These are phyloP conservation scores for Neocucurbitaria cava DNA, from an alignment of 2,329 filamentous ascomycete species.

Conservation along the genomic window DNA sequence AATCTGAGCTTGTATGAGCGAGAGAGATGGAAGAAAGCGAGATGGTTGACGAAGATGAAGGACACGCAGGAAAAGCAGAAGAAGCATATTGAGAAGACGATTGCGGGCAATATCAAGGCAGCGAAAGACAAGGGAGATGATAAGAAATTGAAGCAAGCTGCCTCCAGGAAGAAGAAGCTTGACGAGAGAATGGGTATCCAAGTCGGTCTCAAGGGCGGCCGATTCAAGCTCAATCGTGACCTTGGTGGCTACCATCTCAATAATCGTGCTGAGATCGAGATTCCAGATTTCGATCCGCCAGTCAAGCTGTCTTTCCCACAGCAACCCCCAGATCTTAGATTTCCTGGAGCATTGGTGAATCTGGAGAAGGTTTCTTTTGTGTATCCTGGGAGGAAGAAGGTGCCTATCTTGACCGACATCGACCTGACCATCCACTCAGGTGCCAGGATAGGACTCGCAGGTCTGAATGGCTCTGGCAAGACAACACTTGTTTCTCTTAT, in stretches of 20 bases:
- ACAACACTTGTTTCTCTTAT: constrained; percentile 78
- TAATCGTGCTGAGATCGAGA: constrained; percentile 71
- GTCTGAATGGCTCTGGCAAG: constrained; percentile 83
- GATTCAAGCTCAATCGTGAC: constrained; percentile 84
- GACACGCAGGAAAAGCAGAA: constrained; percentile 82
- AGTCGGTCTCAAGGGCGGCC: constrained; percentile 71
- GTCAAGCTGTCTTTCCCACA: constrained; percentile 67
- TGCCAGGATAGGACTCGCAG: constrained; percentile 76
- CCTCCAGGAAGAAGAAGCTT: constrained; percentile 82
- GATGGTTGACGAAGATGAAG: constrained; percentile 76
- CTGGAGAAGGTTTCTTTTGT: constrained; percentile 73
- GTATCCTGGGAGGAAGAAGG: constrained; percentile 59
- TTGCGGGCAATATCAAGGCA: constrained; percentile 74
- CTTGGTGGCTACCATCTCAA: constrained; percentile 59
- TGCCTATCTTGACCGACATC: constrained; percentile 65
- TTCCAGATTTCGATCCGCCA: constrained; percentile 65
- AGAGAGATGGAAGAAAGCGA: constrained; percentile 70
- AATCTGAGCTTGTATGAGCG: constrained; percentile 75
- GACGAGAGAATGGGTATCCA: constrained; percentile 82
- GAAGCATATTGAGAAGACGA: constrained; percentile 80
- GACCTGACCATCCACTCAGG: constrained; percentile 74
- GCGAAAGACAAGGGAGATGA: constrained; percentile 81
- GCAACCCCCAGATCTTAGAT: constrained; percentile 72
- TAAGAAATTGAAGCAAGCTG: constrained; percentile 85
- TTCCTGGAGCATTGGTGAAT: constrained; percentile 75